These are phyloP conservation scores for Fabrea salina DNA, from an alignment of 169 alveolate species.

Conservation along the genomic window DNA sequence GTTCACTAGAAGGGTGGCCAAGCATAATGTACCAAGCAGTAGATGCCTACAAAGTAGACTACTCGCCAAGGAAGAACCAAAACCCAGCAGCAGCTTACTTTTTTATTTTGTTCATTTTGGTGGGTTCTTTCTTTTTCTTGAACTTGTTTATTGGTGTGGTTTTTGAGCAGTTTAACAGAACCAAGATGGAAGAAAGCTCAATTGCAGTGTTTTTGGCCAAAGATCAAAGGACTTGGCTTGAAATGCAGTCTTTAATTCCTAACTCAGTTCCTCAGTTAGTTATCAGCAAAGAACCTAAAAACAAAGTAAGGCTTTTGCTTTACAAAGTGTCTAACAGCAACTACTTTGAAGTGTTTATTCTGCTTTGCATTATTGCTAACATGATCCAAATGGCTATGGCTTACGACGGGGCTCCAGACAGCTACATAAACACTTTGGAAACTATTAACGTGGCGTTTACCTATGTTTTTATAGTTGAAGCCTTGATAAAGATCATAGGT, in stretches of 20 bases:
- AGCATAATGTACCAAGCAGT: slow-evolving; percentile 67
- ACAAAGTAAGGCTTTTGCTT: not conserved
- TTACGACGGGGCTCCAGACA: slow-evolving; percentile 4
- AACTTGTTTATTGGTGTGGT: slow-evolving; percentile 59
- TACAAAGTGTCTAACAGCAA: not conserved
- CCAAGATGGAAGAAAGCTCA: slow-evolving; percentile 33
- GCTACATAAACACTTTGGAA: not conserved
- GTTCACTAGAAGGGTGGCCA: slow-evolving; percentile 81
- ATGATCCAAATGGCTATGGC: not conserved
- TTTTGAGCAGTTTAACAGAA: slow-evolving; percentile 42
- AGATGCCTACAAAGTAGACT: slow-evolving; percentile 41
- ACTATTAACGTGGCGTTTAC: not conserved
- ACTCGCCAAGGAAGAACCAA: slow-evolving; percentile 55
- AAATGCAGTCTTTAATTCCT: not conserved
- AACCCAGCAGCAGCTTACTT: slow-evolving; percentile 26
- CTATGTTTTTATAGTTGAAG: slow-evolving; percentile 14
- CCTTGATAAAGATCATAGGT: not conserved
- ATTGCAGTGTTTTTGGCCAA: not conserved
- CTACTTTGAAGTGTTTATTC: slow-evolving; percentile 18
- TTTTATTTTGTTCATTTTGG: slow-evolving; percentile 39
- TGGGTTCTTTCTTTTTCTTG: slow-evolving; percentile 52
- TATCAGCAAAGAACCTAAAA: not conserved
- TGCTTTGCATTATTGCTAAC: not conserved
- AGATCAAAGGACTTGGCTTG: not conserved
- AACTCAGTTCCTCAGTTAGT: not conserved